These are phyloP conservation scores for Tubosaeta sp. DNA, from an alignment of 768 basidiomycete species.

Conservation along the genomic window DNA sequence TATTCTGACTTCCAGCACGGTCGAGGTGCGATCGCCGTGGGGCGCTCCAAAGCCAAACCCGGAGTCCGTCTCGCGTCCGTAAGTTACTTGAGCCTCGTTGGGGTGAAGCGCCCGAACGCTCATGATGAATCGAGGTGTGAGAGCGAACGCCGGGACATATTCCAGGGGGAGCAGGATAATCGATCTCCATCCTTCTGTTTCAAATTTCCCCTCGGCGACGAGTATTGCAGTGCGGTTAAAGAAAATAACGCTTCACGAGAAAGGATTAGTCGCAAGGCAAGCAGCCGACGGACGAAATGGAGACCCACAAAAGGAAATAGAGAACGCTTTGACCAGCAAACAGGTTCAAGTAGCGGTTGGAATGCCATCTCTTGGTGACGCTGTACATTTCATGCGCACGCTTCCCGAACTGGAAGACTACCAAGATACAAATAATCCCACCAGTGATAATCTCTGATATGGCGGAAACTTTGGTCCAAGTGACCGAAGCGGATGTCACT, in stretches of 20 bases:
- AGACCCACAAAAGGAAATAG: conserved; percentile 12
- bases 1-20: not conserved
- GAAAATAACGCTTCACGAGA: not conserved
- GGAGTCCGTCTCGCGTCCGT: not conserved
- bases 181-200: conserved; percentile 1
- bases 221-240: conserved; percentile 6
- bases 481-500: not conserved
- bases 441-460: not conserved
- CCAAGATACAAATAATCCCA: conserved; percentile 3
- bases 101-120: conserved; percentile 1
- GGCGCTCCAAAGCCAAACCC: not conserved
- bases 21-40: not conserved
- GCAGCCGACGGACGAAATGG: not conserved
- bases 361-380: conserved; percentile 1
- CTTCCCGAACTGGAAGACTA: conserved; percentile 1
- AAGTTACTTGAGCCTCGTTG: not conserved
- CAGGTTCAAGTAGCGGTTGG: conserved; percentile 7
- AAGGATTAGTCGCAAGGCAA: not conserved
- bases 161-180: not conserved
- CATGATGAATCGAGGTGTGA: conserved; percentile 11
- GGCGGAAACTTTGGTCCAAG: conserved; percentile 2
- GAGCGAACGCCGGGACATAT: conserved; percentile 5
- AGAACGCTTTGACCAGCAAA: conserved; percentile 6
- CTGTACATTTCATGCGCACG: conserved; percentile 3
- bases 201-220: not conserved